phyloP scores from a whole-genome alignment of 106 monocot genomes.

The Amphibolis antarctica region DNA sequence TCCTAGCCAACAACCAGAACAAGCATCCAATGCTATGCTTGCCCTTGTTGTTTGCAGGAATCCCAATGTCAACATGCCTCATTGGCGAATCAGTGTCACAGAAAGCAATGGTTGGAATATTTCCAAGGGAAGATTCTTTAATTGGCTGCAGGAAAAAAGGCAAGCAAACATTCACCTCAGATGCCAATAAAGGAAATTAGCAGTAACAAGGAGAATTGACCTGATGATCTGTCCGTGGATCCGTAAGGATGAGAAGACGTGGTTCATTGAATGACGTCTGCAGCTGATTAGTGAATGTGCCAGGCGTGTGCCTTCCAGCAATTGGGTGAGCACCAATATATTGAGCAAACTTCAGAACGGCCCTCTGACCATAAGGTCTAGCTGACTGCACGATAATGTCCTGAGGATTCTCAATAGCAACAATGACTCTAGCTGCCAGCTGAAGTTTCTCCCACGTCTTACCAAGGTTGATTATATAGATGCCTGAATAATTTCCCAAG shows the following conservation, averaged over 20 bases:
- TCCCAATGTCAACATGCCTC: conserved; percentile 83
- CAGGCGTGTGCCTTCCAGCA: conserved; percentile 87
- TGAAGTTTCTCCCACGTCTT: conserved; percentile 58
- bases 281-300: conserved; percentile 81
- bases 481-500: conserved; percentile 17
- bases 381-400: conserved; percentile 90
- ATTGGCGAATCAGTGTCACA: conserved; percentile 81
- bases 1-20: conserved; percentile 84
- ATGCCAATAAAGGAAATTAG: background rate
- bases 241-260: conserved; percentile 80
- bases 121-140: conserved; percentile 76
- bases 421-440: conserved; percentile 50
- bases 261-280: conserved; percentile 88
- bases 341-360: conserved; percentile 84
- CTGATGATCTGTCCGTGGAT: conserved; percentile 89
- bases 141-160: conserved; percentile 47
- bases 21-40: conserved; percentile 76
- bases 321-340: conserved; percentile 87
- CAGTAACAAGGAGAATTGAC: conserved; percentile 7
- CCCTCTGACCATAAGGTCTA: conserved; percentile 80
- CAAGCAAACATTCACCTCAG: background rate
- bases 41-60: conserved; percentile 92
- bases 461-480: conserved; percentile 45
- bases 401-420: conserved; percentile 51
- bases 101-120: conserved; percentile 85